Evolutionary conservation across 345 rosid genomes (phyloP), one percentile per base, ranked within the genome.

Genomic region (Lepidium didymum): DNA sequence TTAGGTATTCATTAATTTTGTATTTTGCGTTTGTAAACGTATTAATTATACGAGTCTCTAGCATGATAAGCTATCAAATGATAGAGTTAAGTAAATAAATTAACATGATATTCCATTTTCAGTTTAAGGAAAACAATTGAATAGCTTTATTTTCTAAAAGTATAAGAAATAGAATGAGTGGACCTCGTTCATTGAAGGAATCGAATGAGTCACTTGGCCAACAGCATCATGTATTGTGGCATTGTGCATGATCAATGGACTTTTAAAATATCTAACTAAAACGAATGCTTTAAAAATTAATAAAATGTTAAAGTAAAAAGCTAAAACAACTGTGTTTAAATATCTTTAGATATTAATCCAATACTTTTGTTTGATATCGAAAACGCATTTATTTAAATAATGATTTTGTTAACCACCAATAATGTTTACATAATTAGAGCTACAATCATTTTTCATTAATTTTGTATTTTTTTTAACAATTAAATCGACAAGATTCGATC

Each of bases 221-320:
- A 69, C 67, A 69, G 14, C 52, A 70, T 51, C 31, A 62, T 62
- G n/a, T n/a, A n/a, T n/a, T n/a, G n/a, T n/a, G n/a, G 62, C 55
- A 61, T 14, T 25, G 14, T 38, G 73, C 66, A 69, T 69, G 9
- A 49, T 58, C 50, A 12, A 8, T 61, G 23, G 10, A 38, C 58
- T 69, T 69, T 59, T 29, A 58, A 50, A 15, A 27, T 69, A 49
- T 19, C 19, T 9, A 49, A 35, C 31, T 25, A 25, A 2, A 25
- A 25, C n/a, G n/a, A 25, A 25, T 25, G 3, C 2, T 25, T 25
- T 25, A 1, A 25, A 25, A 9, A 14, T 52, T 4, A 33, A 31
- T 1, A 33, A 25, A 33, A 21, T 36, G n/a, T 8, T 37, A 45
- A 63, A 46, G 62, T 33, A 31, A 21, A 61, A 43, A 34, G 44